A percentile compares a stretch with the other conserved stretches of the same genome.
These are phyloP conservation scores for Alternaria solani DNA, from an alignment of 2,329 filamentous ascomycete genomes.

Conservation along the genomic window DNA sequence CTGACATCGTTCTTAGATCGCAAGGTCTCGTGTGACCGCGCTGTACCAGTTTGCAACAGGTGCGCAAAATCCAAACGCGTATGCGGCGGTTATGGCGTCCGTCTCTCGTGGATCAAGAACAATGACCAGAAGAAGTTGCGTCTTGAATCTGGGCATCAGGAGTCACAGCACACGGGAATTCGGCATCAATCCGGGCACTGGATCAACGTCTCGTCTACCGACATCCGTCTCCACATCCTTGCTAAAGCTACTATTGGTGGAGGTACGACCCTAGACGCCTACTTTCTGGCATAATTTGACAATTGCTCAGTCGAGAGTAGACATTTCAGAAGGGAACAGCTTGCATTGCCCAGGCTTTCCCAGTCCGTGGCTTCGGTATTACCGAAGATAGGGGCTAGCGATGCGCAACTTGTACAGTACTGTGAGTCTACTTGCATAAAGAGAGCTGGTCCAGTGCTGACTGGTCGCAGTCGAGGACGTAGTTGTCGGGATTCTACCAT, in stretches of 20 bases:
- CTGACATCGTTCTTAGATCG: slow-evolving; percentile 10
- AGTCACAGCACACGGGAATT: background rate
- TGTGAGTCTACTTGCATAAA: background rate
- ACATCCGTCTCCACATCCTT: slow-evolving; percentile 15
- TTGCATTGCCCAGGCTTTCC: background rate
- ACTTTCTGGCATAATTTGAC: background rate
- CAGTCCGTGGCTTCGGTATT: background rate
- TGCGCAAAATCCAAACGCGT: slow-evolving; percentile 18
- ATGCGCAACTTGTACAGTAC: background rate
- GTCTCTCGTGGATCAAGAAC: slow-evolving; percentile 17
- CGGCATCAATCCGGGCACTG: background rate
- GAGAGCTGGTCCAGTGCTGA: background rate
- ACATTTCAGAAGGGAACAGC: background rate
- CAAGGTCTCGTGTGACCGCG: slow-evolving; percentile 21
- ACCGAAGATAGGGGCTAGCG: background rate
- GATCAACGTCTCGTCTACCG: slow-evolving; percentile 14
- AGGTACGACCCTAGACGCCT: background rate
- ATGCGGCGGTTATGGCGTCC: slow-evolving; percentile 23
- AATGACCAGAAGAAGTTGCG: background rate
- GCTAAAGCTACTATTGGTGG: background rate
- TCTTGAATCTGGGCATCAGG: too few species aligned
- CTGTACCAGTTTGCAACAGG: slow-evolving; percentile 11
- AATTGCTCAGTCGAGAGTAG: background rate
- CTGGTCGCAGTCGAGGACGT: background rate
- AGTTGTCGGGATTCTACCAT: background rate